Evolutionary conservation across 2,329 filamentous ascomycete species (phyloP).

Genomic region (Zasmidium angulare): DNA sequence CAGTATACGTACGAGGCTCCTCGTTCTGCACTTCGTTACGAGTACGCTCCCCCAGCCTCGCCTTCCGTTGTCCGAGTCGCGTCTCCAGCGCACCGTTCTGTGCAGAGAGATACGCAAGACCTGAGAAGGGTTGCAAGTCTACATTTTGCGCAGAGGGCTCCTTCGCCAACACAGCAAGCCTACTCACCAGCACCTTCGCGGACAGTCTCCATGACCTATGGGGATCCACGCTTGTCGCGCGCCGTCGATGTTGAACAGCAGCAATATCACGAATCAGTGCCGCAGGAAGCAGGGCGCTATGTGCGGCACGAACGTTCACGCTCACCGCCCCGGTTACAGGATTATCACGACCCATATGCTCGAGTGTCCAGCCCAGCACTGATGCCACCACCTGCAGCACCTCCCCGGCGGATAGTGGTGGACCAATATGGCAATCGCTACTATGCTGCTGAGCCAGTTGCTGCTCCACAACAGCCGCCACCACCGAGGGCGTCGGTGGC

Average conservation of each 20-base stretch:
- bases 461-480: conserved; percentile 20
- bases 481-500: conserved; percentile 55
- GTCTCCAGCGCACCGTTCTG: conserved; percentile 37
- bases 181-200: conserved; percentile 43
- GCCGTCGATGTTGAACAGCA: conserved; percentile 23
- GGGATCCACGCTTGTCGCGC: conserved; percentile 38
- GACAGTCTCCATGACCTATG: conserved; percentile 44
- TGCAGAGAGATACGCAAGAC: conserved; percentile 47
- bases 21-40: conserved; percentile 43
- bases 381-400: conserved; percentile 50
- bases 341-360: conserved; percentile 38
- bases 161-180: conserved; percentile 42
- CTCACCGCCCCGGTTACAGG: conserved; percentile 36
- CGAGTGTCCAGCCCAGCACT: conserved; percentile 37
- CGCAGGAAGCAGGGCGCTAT: conserved; percentile 35
- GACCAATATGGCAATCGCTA: conserved; percentile 85
- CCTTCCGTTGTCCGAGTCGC: conserved; percentile 41
- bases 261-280: conserved; percentile 37
- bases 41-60: conserved; percentile 40
- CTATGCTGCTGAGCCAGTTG: conserved; percentile 51
- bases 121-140: conserved; percentile 49
- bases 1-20: conserved; percentile 45
- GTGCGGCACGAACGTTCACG: conserved; percentile 42
- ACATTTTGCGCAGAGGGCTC: conserved; percentile 46
- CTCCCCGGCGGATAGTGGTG: conserved; percentile 64